Base-by-base conservation (phyloP, 176 grass and related monocot genomes). In the Carex cristatella region DNA sequence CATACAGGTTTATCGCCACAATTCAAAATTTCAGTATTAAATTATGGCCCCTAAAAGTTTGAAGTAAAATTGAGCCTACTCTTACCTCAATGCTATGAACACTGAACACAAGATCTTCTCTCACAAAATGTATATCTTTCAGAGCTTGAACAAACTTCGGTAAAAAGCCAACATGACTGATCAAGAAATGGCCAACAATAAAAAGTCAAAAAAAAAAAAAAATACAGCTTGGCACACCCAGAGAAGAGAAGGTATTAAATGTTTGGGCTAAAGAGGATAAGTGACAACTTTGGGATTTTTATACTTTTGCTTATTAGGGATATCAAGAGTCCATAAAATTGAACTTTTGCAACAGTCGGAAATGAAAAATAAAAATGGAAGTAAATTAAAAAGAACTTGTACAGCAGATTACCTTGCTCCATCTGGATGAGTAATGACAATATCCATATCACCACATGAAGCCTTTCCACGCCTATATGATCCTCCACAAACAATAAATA, bases 401-500 rank as follows among this genome's bases (percentile, higher is more conserved):
- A 28, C 10, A 54, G 13, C 19, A 27, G 51, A 72, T 80, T 89
- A 98, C 95, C 95, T 98, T 87, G 89, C 60, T 74, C 93, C 91
- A 90, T 98, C 91, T 85, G 86, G 88, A 84, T 98, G 95, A 88
- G 95, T 98, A 51, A 98, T 89, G 60, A 98, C 35, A 81, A 98
- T 90, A 85, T 98, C 95, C 84, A 98, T 87, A 87, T 98, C 95
- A 27, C 95, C 95, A 55, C 95, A 94, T 87, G 93, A 93, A 89
- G 95, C 68, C 89, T 98, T 98, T 69, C 95, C 95, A 85, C 95
- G 92, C 44, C 92, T 94, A 82, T 98, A 98, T 38, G 95, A 98
- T 92, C 95, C 95, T 85, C 95, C 93, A 42, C 95, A 94, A 85
- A 98, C 75, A 87, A 98, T 87, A 82, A 88, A 82, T 80, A 93